A percentile compares a stretch with the other conserved stretches of the same genome.
Conservation (phyloP, 2,329 filamentous ascomycete genomes). For the Colletotrichum brevisporum region DNA sequence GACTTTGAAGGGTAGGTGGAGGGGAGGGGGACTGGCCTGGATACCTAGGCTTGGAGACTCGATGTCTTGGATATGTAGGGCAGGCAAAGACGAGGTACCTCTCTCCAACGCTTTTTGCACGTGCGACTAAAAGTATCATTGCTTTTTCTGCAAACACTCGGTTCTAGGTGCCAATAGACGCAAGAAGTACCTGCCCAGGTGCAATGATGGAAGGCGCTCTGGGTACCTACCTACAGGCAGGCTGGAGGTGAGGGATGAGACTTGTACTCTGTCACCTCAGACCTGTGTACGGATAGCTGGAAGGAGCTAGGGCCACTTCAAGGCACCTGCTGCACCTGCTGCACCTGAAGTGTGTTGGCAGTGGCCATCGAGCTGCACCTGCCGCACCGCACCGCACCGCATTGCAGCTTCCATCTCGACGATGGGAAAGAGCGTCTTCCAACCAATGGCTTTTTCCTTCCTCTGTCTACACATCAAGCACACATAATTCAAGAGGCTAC, state of each 20-base stretch:
- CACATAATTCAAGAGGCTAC: too few species aligned
- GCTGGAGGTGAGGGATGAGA: not conserved
- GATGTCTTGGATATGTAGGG: conserved; percentile 7
- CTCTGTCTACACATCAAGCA: too few species aligned
- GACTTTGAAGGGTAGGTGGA: conserved; percentile 2
- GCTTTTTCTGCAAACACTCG: too few species aligned
- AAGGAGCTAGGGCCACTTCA: conserved; percentile 24
- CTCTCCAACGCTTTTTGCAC: too few species aligned
- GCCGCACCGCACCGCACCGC: not conserved
- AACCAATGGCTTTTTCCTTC: too few species aligned
- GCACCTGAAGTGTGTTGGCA: conserved; percentile 17
- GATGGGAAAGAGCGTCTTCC: too few species aligned
- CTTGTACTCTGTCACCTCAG: too few species aligned
- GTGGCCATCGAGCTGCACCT: not conserved
- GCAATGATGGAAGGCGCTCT: too few species aligned
- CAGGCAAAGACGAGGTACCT: not conserved
- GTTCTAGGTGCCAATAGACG: too few species aligned
- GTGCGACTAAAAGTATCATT: too few species aligned
- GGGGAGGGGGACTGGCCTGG: conserved; percentile 1
- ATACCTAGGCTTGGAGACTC: conserved; percentile 1
- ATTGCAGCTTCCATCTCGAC: conserved; percentile 13
- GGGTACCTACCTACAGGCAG: too few species aligned
- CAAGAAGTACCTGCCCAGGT: too few species aligned
- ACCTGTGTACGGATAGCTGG: conserved; percentile 14
- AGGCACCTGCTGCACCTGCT: conserved; percentile 24